Conservation (phyloP, 2,329 filamentous ascomycete genomes). For the Talaromyces piceae region DNA sequence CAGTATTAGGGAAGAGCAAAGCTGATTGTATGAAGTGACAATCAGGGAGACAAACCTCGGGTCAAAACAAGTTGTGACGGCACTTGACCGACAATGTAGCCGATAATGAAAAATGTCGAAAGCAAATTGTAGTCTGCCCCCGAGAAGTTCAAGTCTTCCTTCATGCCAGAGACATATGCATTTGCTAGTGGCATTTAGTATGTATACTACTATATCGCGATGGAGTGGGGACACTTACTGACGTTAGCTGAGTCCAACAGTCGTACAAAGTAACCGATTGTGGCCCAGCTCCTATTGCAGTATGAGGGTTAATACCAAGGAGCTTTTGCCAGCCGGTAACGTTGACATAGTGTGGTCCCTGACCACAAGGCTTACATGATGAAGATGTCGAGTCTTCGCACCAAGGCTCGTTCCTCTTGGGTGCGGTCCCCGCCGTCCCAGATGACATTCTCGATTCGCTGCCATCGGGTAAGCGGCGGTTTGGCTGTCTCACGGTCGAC, state of each 20-base stretch:
- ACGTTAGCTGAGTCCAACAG: conserved; percentile 12
- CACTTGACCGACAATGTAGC: conserved; percentile 10
- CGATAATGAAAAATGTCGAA: conserved; percentile 11
- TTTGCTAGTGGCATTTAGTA: conserved; percentile 3
- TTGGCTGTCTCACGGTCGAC: conserved; percentile 1
- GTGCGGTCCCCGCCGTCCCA: conserved; percentile 13
- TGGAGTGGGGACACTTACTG: conserved; percentile 5
- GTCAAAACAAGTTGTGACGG: conserved; percentile 9
- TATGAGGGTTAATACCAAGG: not conserved
- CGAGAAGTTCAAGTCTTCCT: conserved; percentile 9
- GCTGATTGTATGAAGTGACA: too few species aligned
- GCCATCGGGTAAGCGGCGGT: conserved; percentile 10
- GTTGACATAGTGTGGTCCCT: too few species aligned
- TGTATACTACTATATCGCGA: not conserved
- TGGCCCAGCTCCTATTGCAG: conserved; percentile 11
- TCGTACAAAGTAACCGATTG: conserved; percentile 12
- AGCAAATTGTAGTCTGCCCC: conserved; percentile 11
- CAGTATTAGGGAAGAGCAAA: too few species aligned
- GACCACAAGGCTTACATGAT: conserved; percentile 8
- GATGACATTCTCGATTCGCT: conserved; percentile 11
- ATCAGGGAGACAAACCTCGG: conserved; percentile 3
- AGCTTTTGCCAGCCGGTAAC: too few species aligned
- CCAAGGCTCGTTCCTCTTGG: conserved; percentile 9
- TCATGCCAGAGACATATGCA: conserved; percentile 12
- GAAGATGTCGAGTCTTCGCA: conserved; percentile 12